Base-by-base conservation (phyloP, 257 asterid species). In the Henckelia pumila region DNA sequence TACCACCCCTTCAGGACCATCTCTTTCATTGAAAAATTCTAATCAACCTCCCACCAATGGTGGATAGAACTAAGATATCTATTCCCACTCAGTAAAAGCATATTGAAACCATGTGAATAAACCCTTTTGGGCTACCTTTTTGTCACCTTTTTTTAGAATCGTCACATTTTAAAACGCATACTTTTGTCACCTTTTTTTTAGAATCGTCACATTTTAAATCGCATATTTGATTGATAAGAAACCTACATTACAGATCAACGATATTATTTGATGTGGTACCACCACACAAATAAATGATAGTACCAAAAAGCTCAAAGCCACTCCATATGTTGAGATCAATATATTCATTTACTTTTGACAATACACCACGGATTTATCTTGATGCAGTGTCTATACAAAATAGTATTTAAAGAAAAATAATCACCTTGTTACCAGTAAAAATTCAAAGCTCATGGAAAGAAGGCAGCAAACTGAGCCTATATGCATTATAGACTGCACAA, bases 1-100 rank as follows among this genome's bases (percentile, higher is more conserved):
- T 37, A 60, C 32, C 73, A 61, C 66, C 70, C 57, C 56, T 67
- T 40, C 22, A 26, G 58, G 20, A 68, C 63, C 71, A 69, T 75
- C 64, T 59, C 2, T 47, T 64, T 30, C 13, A 57, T 22, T 73
- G 33, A 60, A 28, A 32, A 67, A 61, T 35, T n/a, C 64, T 37
- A 28, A 56, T 53, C 71, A 33, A 58, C 25, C 40, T 13, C 22
- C 64, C 32, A 72, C 59, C 32, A 37, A 44, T 24, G 25, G 19
- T 59, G 52, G 26, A 70, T 61, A n/a, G 53, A 28, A 56, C 57
- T 13, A 56, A 53, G 24, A 55, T 55, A 58, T 57, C 61, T 20
- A 70, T 50, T 55, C 23, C 67, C 71, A 68, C 70, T 56, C 20
- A 47, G 17, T 14, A 25, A 64, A 75, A 69, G 67, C 71, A 66